These are phyloP conservation scores for Chaetomium cochliodes DNA, from an alignment of 495 filamentous ascomycete species.

Conservation along the genomic window DNA sequence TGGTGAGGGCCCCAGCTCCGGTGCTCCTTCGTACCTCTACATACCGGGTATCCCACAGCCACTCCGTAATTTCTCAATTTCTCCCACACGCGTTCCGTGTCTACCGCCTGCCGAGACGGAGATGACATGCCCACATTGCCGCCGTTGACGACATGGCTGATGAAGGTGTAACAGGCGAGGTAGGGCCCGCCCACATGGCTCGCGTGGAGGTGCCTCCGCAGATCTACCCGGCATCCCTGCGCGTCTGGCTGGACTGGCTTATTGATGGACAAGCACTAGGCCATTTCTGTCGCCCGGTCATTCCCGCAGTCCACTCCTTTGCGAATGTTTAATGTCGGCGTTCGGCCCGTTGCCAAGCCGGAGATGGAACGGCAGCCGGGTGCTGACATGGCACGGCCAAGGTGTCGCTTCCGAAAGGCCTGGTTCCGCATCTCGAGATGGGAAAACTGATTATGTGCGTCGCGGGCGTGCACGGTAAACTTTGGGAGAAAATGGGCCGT, in stretches of 20 bases:
- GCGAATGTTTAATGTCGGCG: background rate
- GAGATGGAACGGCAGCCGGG: background rate
- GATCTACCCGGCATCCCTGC: conserved; percentile 12
- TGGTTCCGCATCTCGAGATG: background rate
- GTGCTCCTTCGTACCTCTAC: too few relatives aligned
- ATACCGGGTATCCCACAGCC: background rate
- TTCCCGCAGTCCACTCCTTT: background rate
- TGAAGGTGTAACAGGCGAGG: background rate
- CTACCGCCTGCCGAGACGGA: background rate
- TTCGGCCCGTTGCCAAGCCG: conserved; percentile 18
- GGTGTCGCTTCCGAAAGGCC: background rate
- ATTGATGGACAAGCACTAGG: conserved; percentile 3
- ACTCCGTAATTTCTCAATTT: background rate
- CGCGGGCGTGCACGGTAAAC: too few relatives aligned
- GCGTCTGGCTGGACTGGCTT: background rate
- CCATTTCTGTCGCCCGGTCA: background rate
- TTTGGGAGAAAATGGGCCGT: background rate
- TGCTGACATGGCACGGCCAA: background rate
- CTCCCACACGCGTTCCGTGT: background rate
- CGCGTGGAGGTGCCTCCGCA: conserved; percentile 2
- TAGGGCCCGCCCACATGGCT: background rate
- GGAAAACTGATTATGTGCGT: too few relatives aligned
- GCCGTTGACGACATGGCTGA: background rate
- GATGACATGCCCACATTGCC: background rate
- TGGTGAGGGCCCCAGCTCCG: background rate